Base-by-base conservation (phyloP, 2,329 filamentous ascomycete genomes). In the Fusarium avenaceum region DNA sequence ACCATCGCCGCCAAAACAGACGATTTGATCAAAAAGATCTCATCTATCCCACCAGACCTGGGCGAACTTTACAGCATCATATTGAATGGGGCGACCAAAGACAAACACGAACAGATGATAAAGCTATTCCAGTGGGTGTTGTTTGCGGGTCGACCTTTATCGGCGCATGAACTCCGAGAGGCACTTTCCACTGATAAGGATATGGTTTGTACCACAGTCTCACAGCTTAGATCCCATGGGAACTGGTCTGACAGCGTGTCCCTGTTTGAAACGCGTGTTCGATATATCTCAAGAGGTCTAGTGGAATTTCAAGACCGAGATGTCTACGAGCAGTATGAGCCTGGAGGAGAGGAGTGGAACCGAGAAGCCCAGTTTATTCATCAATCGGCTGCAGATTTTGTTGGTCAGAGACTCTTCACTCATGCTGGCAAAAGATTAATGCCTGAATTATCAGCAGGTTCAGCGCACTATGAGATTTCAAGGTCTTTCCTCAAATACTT, bases 401-500 rank as follows among this genome's bases (percentile, higher is more conserved):
- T 58, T 0, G 1, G 5, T 4, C 17, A 33, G 1, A 19, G 1
- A 0, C 40, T 58, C 4, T 17, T 58, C 3, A 0, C 4, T 2
- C 2, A 6, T 3, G 0, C n/a, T n/a, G n/a, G n/a, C n/a, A n/a
- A n/a, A n/a, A n/a, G n/a, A n/a, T n/a, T n/a, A n/a, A 5, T 1
- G 2, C 8, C 15, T 13, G 3, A 0, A 3, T 32, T n/a, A 1
- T 11, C 19, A 6, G 0, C 0, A 0, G n/a, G 26, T 32, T 19
- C 1, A 0, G n/a, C 17, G 0, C 20, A 58, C 0, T 46, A 15
- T 6, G 20, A 58, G 2, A 40, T 58, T 0, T 58, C 56, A 0
- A 56, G 50, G 3, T 58, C 50, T 0, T 56, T 28, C 3, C 19
- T 58, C 0, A 58, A 1, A 3, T 58, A 58, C 7, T 20, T 58